Evolutionary conservation across 768 basidiomycete species (phyloP), one percentile per base, ranked within the genome.

Genomic region (Trametes elegans): DNA sequence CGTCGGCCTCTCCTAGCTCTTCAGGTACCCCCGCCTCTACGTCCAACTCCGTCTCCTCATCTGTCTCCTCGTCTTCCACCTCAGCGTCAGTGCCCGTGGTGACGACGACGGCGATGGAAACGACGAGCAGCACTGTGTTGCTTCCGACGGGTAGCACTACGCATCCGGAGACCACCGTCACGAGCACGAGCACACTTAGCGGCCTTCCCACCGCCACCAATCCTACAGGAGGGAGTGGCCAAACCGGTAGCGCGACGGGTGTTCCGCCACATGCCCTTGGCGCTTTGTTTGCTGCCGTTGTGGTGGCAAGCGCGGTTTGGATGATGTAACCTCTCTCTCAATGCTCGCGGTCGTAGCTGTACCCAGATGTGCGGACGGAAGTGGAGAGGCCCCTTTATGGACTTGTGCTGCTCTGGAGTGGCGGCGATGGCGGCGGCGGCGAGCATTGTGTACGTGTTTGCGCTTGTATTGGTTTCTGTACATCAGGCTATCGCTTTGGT

Each of bases 171-270:
- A 55, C 54, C 24, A 49, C 47, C 24, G 40, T 55, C 6, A 48
- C 47, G 46, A 41, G 40, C 39, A 55, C 54, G 38, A 55, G 54
- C 40, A 55, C 54, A 34, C 34, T 55, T 14, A 34, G 40, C 5
- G 36, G 38, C 46, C 39, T 18, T 1, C 45, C 53, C 2, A 24
- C 42, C n/a, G 29, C 46, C n/a, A n/a, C n/a, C n/a, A n/a, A n/a
- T n/a, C n/a, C n/a, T n/a, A n/a, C n/a, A n/a, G n/a, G n/a, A 27
- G 27, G 43, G 3, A 27, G 7, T 13, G 13, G 7, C 31, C 31
- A 7, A 7, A 32, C 31, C 31, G 31, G 31, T 13, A 32, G 31
- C 31, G 31, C 31, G 31, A 7, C 31, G 7, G 31, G 31, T n/a
- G n/a, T n/a, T n/a, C n/a, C n/a, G n/a, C n/a, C n/a, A n/a, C n/a